A percentile compares a stretch with the other conserved stretches of the same genome.
Conservation (phyloP, 2,329 filamentous ascomycete genomes). For the Trichoderma asperellum region DNA sequence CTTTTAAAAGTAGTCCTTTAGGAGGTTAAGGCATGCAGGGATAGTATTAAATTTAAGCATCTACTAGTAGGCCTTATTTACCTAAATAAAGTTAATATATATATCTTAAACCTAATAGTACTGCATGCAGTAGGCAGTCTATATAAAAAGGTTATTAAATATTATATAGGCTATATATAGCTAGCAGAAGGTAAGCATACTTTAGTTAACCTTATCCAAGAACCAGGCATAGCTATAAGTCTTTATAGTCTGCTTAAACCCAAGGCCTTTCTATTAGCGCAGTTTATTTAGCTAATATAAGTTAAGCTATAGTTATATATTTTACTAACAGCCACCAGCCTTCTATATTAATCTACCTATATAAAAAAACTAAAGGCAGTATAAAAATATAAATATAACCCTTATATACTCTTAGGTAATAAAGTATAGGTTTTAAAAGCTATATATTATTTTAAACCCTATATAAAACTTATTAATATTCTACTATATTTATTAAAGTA, state of each 20-base stretch:
- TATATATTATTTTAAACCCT: neutral
- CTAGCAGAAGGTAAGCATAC: neutral
- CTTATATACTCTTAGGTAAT: neutral
- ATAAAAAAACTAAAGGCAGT: neutral
- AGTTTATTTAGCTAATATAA: neutral
- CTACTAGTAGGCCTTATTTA: neutral
- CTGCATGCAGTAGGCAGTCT: neutral
- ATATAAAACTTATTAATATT: neutral
- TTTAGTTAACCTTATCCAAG: neutral
- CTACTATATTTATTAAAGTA: neutral
- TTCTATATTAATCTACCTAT: too few relatives aligned
- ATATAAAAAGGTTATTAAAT: neutral
- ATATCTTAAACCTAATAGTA: neutral
- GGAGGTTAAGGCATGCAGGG: neutral
- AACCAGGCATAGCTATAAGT: neutral
- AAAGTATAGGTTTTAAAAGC: neutral
- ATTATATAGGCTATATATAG: neutral
- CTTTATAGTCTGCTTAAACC: neutral
- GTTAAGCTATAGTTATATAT: too few relatives aligned
- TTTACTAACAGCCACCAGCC: too few relatives aligned
- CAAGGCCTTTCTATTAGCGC: neutral
- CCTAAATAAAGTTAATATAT: neutral
- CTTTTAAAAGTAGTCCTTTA: neutral
- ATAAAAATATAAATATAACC: neutral
- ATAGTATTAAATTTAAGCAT: neutral